These are phyloP conservation scores for Podaxis sp. DNA, from an alignment of 768 basidiomycete genomes.

Conservation along the genomic window DNA sequence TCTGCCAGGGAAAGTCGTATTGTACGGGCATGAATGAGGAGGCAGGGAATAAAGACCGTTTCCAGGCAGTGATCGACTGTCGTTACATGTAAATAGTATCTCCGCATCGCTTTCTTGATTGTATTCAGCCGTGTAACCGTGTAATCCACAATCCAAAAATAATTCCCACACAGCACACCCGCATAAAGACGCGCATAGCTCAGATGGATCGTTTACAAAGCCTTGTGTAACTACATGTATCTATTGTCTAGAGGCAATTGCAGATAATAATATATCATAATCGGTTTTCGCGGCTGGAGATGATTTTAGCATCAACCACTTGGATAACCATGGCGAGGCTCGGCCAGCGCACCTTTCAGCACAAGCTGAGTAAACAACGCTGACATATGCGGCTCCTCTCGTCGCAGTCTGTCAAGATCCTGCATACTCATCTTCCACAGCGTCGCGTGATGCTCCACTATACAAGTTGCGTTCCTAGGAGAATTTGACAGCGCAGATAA, in stretches of 20 bases:
- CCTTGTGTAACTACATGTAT: not conserved
- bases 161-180: no score
- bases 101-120: conserved; percentile 1
- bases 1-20: not conserved
- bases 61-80: conserved; percentile 11
- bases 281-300: conserved; percentile 62
- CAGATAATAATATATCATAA: conserved; percentile 61
- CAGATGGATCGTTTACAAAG: not conserved
- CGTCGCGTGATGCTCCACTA: conserved; percentile 71
- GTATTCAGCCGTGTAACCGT: not conserved
- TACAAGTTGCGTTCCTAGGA: conserved; percentile 81
- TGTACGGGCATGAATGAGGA: not conserved
- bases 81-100: conserved; percentile 6
- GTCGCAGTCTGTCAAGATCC: conserved; percentile 61
- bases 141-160: not conserved
- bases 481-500: conserved; percentile 79
- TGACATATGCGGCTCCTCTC: conserved; percentile 67
- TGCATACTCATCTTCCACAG: conserved; percentile 78
- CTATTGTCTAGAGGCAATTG: conserved; percentile 36
- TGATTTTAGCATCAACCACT: conserved; percentile 20
- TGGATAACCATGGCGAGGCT: not conserved
- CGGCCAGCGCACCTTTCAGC: conserved; percentile 59
- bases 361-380: conserved; percentile 65
- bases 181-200: no score
- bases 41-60: not conserved